These are phyloP conservation scores for Urostyla sp. DNA, from an alignment of 73 alveolate species.

Conservation along the genomic window DNA sequence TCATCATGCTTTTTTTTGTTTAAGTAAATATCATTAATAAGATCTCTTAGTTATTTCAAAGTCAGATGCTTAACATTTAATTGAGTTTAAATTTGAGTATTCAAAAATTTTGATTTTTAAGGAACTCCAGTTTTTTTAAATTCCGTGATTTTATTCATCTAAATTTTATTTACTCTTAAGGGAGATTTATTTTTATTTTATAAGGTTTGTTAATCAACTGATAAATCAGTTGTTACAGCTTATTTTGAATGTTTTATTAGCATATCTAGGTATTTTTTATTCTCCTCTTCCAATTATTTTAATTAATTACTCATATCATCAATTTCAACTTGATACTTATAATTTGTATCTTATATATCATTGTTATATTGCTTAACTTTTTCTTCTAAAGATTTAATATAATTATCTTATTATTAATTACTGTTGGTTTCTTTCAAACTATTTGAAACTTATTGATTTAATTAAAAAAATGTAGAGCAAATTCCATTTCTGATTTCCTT, in stretches of 20 bases:
- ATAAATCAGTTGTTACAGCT: too few species aligned
- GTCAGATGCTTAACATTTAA: constrained; percentile 26
- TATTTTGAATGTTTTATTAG: constrained; percentile 67
- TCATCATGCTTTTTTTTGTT: constrained; percentile 76
- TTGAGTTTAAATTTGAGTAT: not conserved
- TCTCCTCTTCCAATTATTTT: constrained; percentile 59
- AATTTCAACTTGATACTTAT: not conserved
- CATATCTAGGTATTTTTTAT: constrained; percentile 59
- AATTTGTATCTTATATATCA: not conserved
- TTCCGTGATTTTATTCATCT: not conserved
- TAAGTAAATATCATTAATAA: constrained; percentile 73
- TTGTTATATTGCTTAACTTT: not conserved
- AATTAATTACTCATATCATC: constrained; percentile 27
- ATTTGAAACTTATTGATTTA: not conserved
- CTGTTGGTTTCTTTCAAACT: not conserved
- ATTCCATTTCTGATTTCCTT: constrained; percentile 11
- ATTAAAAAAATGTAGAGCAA: constrained; percentile 4
- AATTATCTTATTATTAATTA: not conserved
- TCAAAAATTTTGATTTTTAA: too few species aligned
- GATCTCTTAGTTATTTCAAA: constrained; percentile 67
- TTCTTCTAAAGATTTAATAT: not conserved
- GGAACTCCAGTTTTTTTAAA: not conserved
- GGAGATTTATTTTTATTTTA: too few species aligned
- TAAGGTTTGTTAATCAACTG: too few species aligned
- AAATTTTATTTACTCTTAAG: constrained; percentile 5